A percentile compares a stretch with the other conserved stretches of the same genome.
phyloP scores from a whole-genome alignment of 108 stramenopile genomes.

The Fragilariopsis cylindrus region DNA sequence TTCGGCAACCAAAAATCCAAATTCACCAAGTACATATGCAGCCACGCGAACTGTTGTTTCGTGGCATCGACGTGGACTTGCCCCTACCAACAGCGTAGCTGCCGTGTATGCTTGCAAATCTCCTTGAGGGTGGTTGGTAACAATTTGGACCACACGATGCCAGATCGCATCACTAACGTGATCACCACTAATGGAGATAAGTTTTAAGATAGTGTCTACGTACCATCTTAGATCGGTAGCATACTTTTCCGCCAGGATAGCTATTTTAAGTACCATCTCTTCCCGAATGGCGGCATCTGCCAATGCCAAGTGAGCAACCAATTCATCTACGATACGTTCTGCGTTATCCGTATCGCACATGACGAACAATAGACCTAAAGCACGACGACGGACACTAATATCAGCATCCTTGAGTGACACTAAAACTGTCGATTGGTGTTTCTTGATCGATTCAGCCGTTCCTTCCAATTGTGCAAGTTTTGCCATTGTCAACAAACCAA shows the following conservation, averaged over 20 bases:
- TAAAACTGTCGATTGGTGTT: conserved; percentile 90
- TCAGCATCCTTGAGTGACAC: conserved; percentile 96
- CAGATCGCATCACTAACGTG: conserved; percentile 96
- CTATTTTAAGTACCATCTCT: conserved; percentile 98
- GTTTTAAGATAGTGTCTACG: conserved; percentile 95
- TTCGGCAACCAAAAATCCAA: conserved; percentile 96
- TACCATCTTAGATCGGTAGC: conserved; percentile 96
- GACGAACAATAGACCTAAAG: conserved; percentile 95
- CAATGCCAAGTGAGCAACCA: conserved; percentile 86
- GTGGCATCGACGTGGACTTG: conserved; percentile 86
- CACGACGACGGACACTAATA: conserved; percentile 92
- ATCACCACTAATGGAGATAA: conserved; percentile 94
- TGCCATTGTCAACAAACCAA: conserved; percentile 94
- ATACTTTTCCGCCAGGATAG: conserved; percentile 97
- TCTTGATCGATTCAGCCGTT: conserved; percentile 79
- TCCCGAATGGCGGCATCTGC: conserved; percentile 93
- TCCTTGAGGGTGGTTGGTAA: conserved; percentile 95
- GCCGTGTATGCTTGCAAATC: conserved; percentile 95
- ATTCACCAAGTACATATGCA: conserved; percentile 96
- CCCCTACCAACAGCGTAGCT: conserved; percentile 81
- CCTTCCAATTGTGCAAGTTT: conserved; percentile 91
- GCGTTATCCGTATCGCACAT: conserved; percentile 96
- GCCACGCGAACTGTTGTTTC: conserved; percentile 91
- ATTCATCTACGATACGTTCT: conserved; percentile 90
- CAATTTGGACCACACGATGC: conserved; percentile 98